phyloP scores from a whole-genome alignment of 2,329 filamentous ascomycete genomes.

The Teratosphaeria epicoccoides region DNA sequence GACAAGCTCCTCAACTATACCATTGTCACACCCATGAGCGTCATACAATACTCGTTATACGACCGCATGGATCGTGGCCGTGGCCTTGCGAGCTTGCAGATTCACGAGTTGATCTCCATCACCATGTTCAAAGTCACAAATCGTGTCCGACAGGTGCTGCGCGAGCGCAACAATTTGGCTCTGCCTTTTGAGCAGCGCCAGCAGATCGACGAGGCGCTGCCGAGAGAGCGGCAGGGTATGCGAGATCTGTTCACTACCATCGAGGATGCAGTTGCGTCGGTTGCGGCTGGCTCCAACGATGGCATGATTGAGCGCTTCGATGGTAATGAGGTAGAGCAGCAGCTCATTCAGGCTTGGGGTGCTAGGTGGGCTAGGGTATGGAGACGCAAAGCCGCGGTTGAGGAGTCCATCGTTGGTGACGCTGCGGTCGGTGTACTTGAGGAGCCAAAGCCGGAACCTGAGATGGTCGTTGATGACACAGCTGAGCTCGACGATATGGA shows the following conservation, averaged over 20 bases:
- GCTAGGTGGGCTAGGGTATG: conserved; percentile 81
- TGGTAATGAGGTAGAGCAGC: conserved; percentile 4
- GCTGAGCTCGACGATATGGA: conserved; percentile 22
- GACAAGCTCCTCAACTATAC: conserved; percentile 97
- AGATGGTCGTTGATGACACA: conserved; percentile 8
- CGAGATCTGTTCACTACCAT: conserved; percentile 70
- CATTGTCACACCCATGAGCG: conserved; percentile 73
- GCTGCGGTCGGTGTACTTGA: conserved; percentile 40
- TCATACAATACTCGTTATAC: conserved; percentile 81
- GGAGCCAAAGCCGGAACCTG: conserved; percentile 15
- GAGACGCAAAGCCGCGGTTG: conserved; percentile 67
- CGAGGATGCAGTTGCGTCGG: conserved; percentile 63
- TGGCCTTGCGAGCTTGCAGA: conserved; percentile 60
- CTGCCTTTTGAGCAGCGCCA: conserved; percentile 47
- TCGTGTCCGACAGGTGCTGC: conserved; percentile 70
- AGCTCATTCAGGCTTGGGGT: conserved; percentile 66
- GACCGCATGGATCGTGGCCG: conserved; percentile 44
- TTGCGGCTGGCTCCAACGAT: conserved; percentile 64
- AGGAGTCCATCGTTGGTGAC: conserved; percentile 61
- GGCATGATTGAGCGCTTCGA: conserved; percentile 61
- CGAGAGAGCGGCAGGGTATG: conserved; percentile 62
- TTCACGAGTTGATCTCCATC: conserved; percentile 82
- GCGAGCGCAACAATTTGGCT: conserved; percentile 48
- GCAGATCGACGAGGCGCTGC: conserved; percentile 55
- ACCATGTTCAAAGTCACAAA: conserved; percentile 85